Evolutionary conservation across 495 filamentous ascomycete species (phyloP).

Genomic region (Apodospora peruviana): DNA sequence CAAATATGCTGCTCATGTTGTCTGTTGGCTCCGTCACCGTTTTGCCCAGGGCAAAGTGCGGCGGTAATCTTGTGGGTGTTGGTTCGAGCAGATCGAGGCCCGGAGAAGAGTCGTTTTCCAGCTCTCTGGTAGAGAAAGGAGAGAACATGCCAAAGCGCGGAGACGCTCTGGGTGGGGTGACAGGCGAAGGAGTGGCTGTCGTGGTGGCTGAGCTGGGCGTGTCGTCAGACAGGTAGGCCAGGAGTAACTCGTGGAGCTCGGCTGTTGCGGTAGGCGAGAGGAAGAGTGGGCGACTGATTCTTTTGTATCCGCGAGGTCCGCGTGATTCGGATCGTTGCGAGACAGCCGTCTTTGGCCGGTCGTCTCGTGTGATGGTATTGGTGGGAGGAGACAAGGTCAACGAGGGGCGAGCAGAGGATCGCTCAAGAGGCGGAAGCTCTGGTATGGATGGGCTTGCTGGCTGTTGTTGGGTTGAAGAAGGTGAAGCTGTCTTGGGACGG

Average conservation of each 20-base stretch:
- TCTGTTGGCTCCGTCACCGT: conserved; percentile 12
- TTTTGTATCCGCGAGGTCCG: conserved; percentile 25
- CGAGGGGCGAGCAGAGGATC: conserved; percentile 2
- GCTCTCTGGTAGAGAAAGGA: conserved; percentile 12
- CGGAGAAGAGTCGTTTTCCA: conserved; percentile 16
- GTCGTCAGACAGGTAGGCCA: conserved; percentile 25
- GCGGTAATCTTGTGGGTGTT: conserved; percentile 16
- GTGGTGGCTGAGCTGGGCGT: conserved; percentile 14
- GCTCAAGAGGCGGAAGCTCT: conserved; percentile 3
- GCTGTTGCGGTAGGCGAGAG: conserved; percentile 26
- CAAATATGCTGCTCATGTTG: conserved; percentile 34
- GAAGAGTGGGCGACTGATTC: conserved; percentile 29
- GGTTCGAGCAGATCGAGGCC: conserved; percentile 33
- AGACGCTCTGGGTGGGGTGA: conserved; percentile 16
- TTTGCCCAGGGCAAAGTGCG: conserved; percentile 11
- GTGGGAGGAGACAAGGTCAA: conserved; percentile 13
- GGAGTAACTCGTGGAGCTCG: conserved; percentile 26
- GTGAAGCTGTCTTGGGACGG: conserved; percentile 8
- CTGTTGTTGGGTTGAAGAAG: neutral
- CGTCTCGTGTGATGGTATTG: neutral
- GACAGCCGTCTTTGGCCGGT: conserved; percentile 14
- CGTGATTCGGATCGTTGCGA: conserved; percentile 1
- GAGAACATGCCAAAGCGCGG: conserved; percentile 11
- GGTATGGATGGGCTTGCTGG: conserved; percentile 1
- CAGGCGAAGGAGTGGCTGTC: conserved; percentile 23